Evolutionary conservation across 2,329 filamentous ascomycete species (phyloP).

Genomic region (Fusarium sublunatum): DNA sequence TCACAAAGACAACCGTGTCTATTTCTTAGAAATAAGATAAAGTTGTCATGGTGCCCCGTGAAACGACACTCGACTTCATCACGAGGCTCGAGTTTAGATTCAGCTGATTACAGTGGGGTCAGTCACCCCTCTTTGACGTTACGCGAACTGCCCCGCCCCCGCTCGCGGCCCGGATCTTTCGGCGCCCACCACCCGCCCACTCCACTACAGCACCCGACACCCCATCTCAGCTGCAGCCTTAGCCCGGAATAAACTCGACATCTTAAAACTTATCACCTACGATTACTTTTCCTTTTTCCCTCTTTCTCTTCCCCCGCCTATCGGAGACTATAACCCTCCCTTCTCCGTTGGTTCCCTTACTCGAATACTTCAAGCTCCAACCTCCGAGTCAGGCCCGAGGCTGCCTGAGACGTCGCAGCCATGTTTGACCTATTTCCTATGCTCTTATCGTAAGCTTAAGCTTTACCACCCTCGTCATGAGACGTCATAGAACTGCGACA

Average conservation of each 20-base stretch:
- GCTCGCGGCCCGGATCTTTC: conserved; percentile 35
- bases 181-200: conserved; percentile 27
- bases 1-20: conserved; percentile 23
- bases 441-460: conserved; percentile 75
- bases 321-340: conserved; percentile 5
- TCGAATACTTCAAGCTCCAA: neutral
- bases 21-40: neutral
- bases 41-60: conserved; percentile 1
- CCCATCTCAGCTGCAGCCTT: conserved; percentile 12
- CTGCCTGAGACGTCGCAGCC: conserved; percentile 44
- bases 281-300: neutral
- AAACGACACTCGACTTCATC: conserved; percentile 17
- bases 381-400: conserved; percentile 4
- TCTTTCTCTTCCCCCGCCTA: conserved; percentile 6
- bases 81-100: conserved; percentile 18
- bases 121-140: conserved; percentile 16
- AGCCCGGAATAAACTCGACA: neutral
- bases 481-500: conserved; percentile 31
- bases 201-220: conserved; percentile 8
- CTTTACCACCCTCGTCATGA: conserved; percentile 36
- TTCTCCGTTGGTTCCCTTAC: neutral
- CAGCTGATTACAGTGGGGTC: conserved; percentile 33
- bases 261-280: conserved; percentile 16
- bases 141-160: conserved; percentile 37
- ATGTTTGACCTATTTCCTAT: conserved; percentile 86